These are phyloP conservation scores for Fusarium camptoceras DNA, from an alignment of 2,329 filamentous ascomycete genomes.

Conservation along the genomic window DNA sequence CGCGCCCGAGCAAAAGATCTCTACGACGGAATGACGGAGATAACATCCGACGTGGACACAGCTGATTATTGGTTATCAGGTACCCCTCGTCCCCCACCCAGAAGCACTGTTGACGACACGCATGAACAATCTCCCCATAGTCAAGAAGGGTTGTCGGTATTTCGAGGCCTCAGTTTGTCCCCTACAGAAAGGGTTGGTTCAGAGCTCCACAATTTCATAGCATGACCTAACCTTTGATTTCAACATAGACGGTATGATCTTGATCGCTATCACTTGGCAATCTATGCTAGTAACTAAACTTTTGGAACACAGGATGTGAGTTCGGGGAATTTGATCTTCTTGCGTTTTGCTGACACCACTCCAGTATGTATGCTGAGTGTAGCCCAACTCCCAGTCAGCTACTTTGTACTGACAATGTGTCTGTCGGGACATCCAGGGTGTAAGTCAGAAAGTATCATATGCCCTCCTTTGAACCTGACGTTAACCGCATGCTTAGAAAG, in stretches of 20 bases:
- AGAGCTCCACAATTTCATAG: neutral
- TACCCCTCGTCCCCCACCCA: neutral
- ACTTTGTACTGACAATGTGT: neutral
- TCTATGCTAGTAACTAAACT: no score
- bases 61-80: neutral
- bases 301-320: neutral
- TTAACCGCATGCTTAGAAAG: neutral
- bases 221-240: no score
- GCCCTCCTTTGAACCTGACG: neutral
- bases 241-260: no score
- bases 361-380: neutral
- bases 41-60: neutral
- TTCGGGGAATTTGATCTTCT: no score
- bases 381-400: no score
- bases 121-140: neutral
- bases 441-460: neutral
- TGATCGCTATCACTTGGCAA: no score
- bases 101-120: neutral
- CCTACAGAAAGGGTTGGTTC: neutral
- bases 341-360: neutral
- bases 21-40: neutral
- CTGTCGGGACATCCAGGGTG: neutral
- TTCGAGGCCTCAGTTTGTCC: neutral
- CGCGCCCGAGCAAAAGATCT: neutral
- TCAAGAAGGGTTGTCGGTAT: neutral